These are phyloP conservation scores for Neophaeococcomyces aloes DNA, from an alignment of 2,329 filamentous ascomycete genomes.

Conservation along the genomic window DNA sequence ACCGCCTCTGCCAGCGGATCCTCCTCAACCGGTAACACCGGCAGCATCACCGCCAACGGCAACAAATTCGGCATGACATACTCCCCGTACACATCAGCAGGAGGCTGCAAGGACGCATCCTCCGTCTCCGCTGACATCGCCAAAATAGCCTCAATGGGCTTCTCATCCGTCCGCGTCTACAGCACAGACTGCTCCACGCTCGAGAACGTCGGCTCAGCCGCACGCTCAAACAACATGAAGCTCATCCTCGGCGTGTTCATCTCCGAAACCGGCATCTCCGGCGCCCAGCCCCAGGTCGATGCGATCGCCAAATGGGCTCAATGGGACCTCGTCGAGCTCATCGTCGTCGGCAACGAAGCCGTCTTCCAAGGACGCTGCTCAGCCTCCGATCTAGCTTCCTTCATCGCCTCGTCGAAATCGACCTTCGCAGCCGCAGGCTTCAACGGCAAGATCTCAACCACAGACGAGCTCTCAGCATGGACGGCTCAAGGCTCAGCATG, in stretches of 20 bases:
- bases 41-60: conserved; percentile 24
- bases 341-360: conserved; percentile 86
- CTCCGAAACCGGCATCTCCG: conserved; percentile 49
- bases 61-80: conserved; percentile 66
- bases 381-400: conserved; percentile 53
- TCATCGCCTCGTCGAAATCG: conserved; percentile 58
- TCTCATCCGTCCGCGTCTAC: conserved; percentile 70
- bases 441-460: conserved; percentile 66
- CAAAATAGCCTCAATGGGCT: conserved; percentile 54
- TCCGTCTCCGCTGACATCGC: conserved; percentile 52
- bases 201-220: conserved; percentile 60
- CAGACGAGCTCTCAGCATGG: conserved; percentile 75
- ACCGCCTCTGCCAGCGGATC: conserved; percentile 10
- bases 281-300: conserved; percentile 61
- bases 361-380: conserved; percentile 63
- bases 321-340: conserved; percentile 66
- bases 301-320: conserved; percentile 61
- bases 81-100: conserved; percentile 55
- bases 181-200: conserved; percentile 83
- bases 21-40: conserved; percentile 15
- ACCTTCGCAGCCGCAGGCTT: conserved; percentile 57
- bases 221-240: conserved; percentile 55
- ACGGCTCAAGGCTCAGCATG: conserved; percentile 45
- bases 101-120: conserved; percentile 53
- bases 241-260: conserved; percentile 86